Base-by-base conservation (phyloP, 768 basidiomycete species). In the Calvatia gigantea region DNA sequence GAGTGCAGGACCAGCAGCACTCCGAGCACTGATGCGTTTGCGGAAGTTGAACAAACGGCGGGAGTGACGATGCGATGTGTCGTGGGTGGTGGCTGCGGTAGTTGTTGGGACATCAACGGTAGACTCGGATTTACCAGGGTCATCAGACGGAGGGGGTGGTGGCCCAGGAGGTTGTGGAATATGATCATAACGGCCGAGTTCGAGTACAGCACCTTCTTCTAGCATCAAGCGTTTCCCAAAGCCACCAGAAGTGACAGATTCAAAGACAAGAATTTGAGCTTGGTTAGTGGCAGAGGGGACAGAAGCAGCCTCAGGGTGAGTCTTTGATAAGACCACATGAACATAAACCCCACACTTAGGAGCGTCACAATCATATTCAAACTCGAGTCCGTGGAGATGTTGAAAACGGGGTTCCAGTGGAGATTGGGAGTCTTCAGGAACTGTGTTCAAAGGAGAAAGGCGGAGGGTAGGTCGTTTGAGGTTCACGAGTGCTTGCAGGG, bases 401-500 rank as follows among this genome's bases (percentile, higher is more conserved):
- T 79, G 78, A 17, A 75, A 75, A 56, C 82, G 76, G 17, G 68
- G 60, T 33, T 78, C 67, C 35, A 76, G 67, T 31, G 73, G 66
- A 47, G 58, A 47, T n/a, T 62, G 55, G 21, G 62, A 55, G 14
- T 79, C 78, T 25, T 84, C 80, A 32, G 76, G 73, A 2, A 75
- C 64, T 12, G 79, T 64, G 3, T 77, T 62, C 17, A 89, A 74
- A 0, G 87, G 91, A 6, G 84, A 85, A 3, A 95, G 81, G 11
- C 87, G 82, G 31, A 98, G 78, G 1, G 91, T 86, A 1, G 94
- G 94, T 4, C 94, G 83, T 67, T 95, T 96, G 62, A 97, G 84
- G 66, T 97, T 98, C 60, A 97, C 94, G 31, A 95, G 79, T 0
- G 94, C 94, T 72, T 97, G 94, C 0, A 98, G 77, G 2, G 94